Evolutionary conservation across 805 yeast genomes (phyloP), one percentile per base, ranked within the genome.

Genomic region (Hanseniaspora lachancei): DNA sequence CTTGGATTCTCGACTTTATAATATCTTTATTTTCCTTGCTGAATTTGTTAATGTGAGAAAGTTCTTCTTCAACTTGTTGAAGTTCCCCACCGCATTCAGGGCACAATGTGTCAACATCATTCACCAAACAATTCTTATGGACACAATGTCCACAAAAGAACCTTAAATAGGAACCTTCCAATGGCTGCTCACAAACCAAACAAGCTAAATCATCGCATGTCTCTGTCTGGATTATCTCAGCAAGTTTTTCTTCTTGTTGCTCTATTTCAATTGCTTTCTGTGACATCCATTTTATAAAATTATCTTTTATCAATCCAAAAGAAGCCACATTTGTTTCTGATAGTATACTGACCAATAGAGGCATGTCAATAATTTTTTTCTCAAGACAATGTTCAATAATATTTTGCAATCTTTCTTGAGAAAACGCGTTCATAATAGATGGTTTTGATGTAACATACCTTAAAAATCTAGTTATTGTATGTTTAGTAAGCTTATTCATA

Each of bases 131-230:
- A 46, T 84, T 73, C 61, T 84, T 86, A 64, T 93, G 97, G 64
- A 79, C 89, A 2, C 93, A 80, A 63, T 93, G 98, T 34, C 76
- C 75, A 70, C 98, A 93, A 60, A 80, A 78, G 71, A 91, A 93
- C 62, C 86, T 95, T 0, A 86, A 78, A 2, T 83, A 76, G 0
- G 97, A 97, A 43, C 82, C 74, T 57, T 86, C 95, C 21, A 91
- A 69, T 13, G 77, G 74, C 44, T 76, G 70, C 10, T 77, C 72
- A 64, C 96, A 89, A 18, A 79, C 74, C 15, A 79, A 71, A 63
- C 96, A 89, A 39, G 72, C 73, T 29, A 80, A 74, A 59, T 79
- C 77, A 61, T 82, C 87, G 3, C 82, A 53, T 38, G 60, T 59
- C 1, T 66, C 70, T 63, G 1, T 58, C 78, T n/a, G 73, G 0